Conservation (phyloP, 2,329 filamentous ascomycete species). For the Camptophora hylomeconis region DNA sequence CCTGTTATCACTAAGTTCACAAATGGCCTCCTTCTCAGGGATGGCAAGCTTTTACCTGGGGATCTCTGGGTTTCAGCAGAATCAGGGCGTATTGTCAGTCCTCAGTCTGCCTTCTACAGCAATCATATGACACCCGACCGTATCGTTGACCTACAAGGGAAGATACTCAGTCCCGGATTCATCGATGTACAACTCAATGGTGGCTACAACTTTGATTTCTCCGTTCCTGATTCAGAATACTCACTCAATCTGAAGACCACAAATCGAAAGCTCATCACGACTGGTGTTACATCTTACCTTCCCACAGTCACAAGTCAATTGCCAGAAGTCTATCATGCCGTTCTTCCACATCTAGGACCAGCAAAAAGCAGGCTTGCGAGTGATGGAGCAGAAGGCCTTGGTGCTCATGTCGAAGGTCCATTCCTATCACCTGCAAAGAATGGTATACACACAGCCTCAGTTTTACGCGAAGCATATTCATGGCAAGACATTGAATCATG, state of each 20-base stretch:
- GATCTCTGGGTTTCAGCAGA: slow-evolving; percentile 82
- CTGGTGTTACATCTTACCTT: slow-evolving; percentile 77
- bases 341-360: slow-evolving; percentile 66
- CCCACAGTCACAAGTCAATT: slow-evolving; percentile 74
- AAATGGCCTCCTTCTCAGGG: slow-evolving; percentile 67
- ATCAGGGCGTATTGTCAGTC: slow-evolving; percentile 70
- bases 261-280: slow-evolving; percentile 59
- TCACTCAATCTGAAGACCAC: slow-evolving; percentile 57
- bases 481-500: slow-evolving; percentile 43
- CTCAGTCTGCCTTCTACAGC: slow-evolving; percentile 44
- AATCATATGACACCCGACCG: slow-evolving; percentile 47
- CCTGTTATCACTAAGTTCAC: slow-evolving; percentile 68
- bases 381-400: slow-evolving; percentile 73
- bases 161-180: slow-evolving; percentile 72
- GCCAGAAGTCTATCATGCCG: slow-evolving; percentile 62
- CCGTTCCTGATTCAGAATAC: slow-evolving; percentile 55
- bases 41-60: slow-evolving; percentile 53
- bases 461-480: slow-evolving; percentile 49
- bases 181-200: slow-evolving; percentile 91
- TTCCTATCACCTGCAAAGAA: slow-evolving; percentile 76
- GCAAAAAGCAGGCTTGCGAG: slow-evolving; percentile 37
- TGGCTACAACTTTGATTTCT: slow-evolving; percentile 87
- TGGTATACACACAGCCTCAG: slow-evolving; percentile 66
- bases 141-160: slow-evolving; percentile 66
- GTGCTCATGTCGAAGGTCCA: slow-evolving; percentile 82